A percentile compares a stretch with the other conserved stretches of the same genome.
Evolutionary conservation across 257 asterid species (phyloP).

Genomic region (Nicotiana paniculata): DNA sequence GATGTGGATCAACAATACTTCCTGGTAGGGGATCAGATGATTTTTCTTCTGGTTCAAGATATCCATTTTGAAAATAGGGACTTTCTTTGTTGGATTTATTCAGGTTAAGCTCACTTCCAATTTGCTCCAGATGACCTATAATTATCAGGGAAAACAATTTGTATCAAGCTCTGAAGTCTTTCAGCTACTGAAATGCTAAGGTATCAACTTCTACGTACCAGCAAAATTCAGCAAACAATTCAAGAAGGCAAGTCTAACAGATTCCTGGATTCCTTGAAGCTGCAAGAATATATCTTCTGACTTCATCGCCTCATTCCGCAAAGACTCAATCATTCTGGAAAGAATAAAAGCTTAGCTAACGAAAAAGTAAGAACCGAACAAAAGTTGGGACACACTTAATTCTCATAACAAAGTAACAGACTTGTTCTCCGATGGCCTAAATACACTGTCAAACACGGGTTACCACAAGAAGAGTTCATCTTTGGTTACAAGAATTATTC

Average conservation of each 20-base stretch:
- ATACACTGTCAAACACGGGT: not conserved
- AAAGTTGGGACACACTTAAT: not conserved
- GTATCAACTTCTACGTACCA: constrained; percentile 40
- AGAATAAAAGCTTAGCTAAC: constrained; percentile 8
- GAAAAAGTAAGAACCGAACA: not conserved
- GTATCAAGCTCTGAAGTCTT: not conserved
- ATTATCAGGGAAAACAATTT: constrained; percentile 17
- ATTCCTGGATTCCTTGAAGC: constrained; percentile 87
- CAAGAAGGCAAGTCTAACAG: constrained; percentile 84
- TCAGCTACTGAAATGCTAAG: not conserved
- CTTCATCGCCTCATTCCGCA: constrained; percentile 67
- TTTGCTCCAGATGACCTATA: constrained; percentile 76
- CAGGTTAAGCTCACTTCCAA: constrained; percentile 57
- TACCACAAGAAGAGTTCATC: not conserved
- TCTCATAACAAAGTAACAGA: not conserved
- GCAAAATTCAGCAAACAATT: constrained; percentile 86
- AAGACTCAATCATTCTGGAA: constrained; percentile 76
- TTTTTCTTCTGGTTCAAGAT: constrained; percentile 46
- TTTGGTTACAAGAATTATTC: not conserved
- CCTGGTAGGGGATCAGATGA: constrained; percentile 73
- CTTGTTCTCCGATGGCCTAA: not conserved
- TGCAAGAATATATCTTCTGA: constrained; percentile 70
- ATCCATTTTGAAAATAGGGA: constrained; percentile 56
- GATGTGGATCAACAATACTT: constrained; percentile 73
- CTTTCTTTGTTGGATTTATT: constrained; percentile 48